Evolutionary conservation across 331 rosid genomes (phyloP), one percentile per base, ranked within the genome.

Genomic region (Ulmus americana): DNA sequence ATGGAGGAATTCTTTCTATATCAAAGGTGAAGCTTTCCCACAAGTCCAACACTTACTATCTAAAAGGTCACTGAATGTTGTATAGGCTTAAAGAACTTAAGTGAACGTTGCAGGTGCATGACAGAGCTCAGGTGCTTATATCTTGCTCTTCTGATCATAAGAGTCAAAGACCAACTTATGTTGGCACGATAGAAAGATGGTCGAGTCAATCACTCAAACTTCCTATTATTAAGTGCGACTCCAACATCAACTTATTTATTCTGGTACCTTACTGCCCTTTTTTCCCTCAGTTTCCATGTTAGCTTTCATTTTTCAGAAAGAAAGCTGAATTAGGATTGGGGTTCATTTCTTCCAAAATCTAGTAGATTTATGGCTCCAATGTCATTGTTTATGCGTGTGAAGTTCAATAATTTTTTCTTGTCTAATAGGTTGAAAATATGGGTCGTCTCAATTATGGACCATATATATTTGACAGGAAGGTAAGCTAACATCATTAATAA

Each of bases 51-150:
- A 77, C 67, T 51, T 57, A 15, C 59, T 70, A 43, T 46, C 58
- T 45, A 51, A 49, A 66, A 35, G 39, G 28, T 2, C 7, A 56
- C 12, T 10, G 15, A 6, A 43, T 51, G 2, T 51, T 43, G 15
- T 8, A 28, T 51, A 60, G 42, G 59, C 50, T 15, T 39, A 63
- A 53, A 74, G 62, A 67, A 44, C 57, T 52, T 50, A 60, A 63
- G 48, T 60, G 35, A 41, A 56, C 45, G 42, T 58, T 77, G 80
- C 90, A 92, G 98, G 77, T 92, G 71, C 89, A 83, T 77, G 98
- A 92, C 87, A 87, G 98, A 76, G 98, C 95, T 74, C 96, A 92
- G 76, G 89, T 92, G 48, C 86, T 92, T 64, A 55, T 86, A 55
- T 77, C 80, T 51, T 89, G 96, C 70, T 80, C 86, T 64, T 73